phyloP scores from a whole-genome alignment of 2,329 filamentous ascomycete species.

The Trichoderma sp. region DNA sequence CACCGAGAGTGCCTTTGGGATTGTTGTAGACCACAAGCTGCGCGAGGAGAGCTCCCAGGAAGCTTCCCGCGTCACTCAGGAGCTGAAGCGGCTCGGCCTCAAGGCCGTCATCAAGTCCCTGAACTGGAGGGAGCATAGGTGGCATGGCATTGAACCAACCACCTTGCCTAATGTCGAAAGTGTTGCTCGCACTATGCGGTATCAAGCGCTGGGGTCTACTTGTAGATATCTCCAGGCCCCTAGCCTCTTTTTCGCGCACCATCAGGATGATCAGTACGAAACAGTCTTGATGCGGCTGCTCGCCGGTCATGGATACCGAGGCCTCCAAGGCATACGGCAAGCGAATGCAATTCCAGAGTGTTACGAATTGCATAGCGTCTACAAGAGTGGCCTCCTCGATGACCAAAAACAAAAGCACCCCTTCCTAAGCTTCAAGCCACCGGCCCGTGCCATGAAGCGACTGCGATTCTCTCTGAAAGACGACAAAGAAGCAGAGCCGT shows the following conservation, averaged over 20 bases:
- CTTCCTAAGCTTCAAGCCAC: slow-evolving; percentile 41
- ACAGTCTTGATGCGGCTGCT: slow-evolving; percentile 80
- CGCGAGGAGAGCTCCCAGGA: slow-evolving; percentile 55
- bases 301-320: slow-evolving; percentile 66
- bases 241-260: slow-evolving; percentile 78
- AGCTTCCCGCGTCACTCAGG: slow-evolving; percentile 47
- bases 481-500: slow-evolving; percentile 30
- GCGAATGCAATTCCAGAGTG: slow-evolving; percentile 80
- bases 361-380: slow-evolving; percentile 69
- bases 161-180: slow-evolving; percentile 70
- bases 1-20: slow-evolving; percentile 42
- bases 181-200: slow-evolving; percentile 71
- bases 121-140: slow-evolving; percentile 50
- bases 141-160: slow-evolving; percentile 34
- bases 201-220: slow-evolving; percentile 65
- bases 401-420: slow-evolving; percentile 43
- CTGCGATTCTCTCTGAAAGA: slow-evolving; percentile 35
- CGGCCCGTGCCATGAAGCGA: slow-evolving; percentile 32
- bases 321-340: slow-evolving; percentile 68
- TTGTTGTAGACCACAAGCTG: slow-evolving; percentile 61
- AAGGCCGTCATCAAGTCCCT: slow-evolving; percentile 31
- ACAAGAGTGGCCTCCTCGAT: slow-evolving; percentile 62
- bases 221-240: slow-evolving; percentile 55
- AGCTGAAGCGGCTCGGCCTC: slow-evolving; percentile 42
- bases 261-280: slow-evolving; percentile 88